These are phyloP conservation scores for Volvox reticuliferus DNA, from an alignment of 139 green algal genomes.

Conservation along the genomic window DNA sequence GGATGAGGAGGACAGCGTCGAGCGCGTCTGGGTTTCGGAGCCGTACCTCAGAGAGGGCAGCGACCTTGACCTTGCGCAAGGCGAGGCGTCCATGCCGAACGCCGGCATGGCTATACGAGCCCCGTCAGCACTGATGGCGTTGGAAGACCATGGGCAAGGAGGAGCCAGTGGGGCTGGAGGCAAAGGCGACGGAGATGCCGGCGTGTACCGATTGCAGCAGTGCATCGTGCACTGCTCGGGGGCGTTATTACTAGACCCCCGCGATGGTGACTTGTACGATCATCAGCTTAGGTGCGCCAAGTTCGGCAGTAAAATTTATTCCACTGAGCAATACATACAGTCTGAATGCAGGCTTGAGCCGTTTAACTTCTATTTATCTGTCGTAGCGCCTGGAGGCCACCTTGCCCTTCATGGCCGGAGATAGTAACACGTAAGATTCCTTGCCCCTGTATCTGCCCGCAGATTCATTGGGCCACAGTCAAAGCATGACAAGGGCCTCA, in stretches of 20 bases:
- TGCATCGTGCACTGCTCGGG: constrained; percentile 85
- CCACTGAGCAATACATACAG: too few relatives aligned
- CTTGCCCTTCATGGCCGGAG: too few relatives aligned
- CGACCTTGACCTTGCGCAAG: constrained; percentile 65
- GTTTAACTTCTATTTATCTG: too few relatives aligned
- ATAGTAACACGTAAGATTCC: too few relatives aligned
- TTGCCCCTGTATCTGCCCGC: background rate
- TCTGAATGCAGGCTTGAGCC: too few relatives aligned
- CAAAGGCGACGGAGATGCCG: constrained; percentile 58
- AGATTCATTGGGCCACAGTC: constrained; percentile 26
- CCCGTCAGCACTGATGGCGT: constrained; percentile 75
- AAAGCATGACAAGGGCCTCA: background rate
- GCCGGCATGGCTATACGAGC: constrained; percentile 29
- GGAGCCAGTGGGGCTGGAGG: background rate
- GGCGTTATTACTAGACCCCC: constrained; percentile 83
- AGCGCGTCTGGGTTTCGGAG: constrained; percentile 30
- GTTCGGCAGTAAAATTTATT: too few relatives aligned
- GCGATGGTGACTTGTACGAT: constrained; percentile 74
- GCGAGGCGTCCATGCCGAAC: background rate
- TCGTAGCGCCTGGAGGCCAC: too few relatives aligned
- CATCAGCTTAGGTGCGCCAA: constrained; percentile 31
- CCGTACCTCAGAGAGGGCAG: background rate
- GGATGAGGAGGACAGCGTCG: constrained; percentile 24
- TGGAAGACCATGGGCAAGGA: constrained; percentile 65
- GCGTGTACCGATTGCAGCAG: constrained; percentile 70